A percentile compares a stretch with the other conserved stretches of the same genome.
Conservation (phyloP, 768 basidiomycete species). For the Nidularia sp. region DNA sequence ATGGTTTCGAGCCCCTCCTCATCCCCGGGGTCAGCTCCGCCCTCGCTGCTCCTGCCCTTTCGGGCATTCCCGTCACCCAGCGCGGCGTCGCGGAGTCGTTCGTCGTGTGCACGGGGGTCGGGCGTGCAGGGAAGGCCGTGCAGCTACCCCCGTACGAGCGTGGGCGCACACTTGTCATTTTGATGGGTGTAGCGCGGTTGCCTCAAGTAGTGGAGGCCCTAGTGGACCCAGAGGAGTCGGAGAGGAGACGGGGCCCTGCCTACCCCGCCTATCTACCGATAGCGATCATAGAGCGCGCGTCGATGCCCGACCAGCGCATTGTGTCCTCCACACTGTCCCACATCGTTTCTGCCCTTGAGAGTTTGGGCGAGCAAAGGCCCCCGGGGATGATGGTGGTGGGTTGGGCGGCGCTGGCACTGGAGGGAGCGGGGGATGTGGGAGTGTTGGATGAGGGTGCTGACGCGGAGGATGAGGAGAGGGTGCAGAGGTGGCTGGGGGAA, state of each 20-base stretch:
- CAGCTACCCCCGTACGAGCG: slow-evolving; percentile 86
- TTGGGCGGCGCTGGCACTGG: slow-evolving; percentile 81
- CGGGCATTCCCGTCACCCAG: slow-evolving; percentile 92
- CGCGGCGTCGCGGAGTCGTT: slow-evolving; percentile 90
- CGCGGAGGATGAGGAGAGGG: slow-evolving; percentile 38
- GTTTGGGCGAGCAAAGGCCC: slow-evolving; percentile 80
- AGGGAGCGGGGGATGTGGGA: slow-evolving; percentile 64
- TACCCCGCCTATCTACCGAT: slow-evolving; percentile 83
- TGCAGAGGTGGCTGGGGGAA: slow-evolving; percentile 60
- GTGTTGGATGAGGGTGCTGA: slow-evolving; percentile 59
- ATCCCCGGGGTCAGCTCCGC: slow-evolving; percentile 90
- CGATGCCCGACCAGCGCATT: slow-evolving; percentile 87
- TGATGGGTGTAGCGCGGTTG: slow-evolving; percentile 95
- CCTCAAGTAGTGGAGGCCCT: slow-evolving; percentile 66
- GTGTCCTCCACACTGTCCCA: slow-evolving; percentile 73
- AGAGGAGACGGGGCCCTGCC: slow-evolving; percentile 32
- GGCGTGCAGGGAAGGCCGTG: slow-evolving; percentile 78
- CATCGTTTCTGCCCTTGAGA: slow-evolving; percentile 68
- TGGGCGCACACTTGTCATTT: slow-evolving; percentile 71
- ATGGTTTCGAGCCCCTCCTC: slow-evolving; percentile 79
- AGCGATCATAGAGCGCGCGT: slow-evolving; percentile 93
- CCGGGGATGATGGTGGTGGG: slow-evolving; percentile 97
- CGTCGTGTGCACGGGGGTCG: slow-evolving; percentile 91
- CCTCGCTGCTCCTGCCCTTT: slow-evolving; percentile 84
- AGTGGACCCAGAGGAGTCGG: slow-evolving; percentile 10